Evolutionary conservation across 768 basidiomycete species (phyloP).

Genomic region (Mycena galopus): DNA sequence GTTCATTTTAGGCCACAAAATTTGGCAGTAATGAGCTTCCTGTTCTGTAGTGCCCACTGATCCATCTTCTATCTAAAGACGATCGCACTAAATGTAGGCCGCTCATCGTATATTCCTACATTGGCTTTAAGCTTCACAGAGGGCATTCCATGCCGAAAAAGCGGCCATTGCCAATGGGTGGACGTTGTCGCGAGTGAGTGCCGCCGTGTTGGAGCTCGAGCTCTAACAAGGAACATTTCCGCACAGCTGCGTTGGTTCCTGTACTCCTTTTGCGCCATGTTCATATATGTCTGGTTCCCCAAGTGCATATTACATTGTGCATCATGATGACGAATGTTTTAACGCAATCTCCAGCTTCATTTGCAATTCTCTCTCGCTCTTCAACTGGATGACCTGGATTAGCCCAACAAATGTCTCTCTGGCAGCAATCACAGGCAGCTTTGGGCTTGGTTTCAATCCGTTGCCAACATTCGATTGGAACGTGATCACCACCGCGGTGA

Average conservation of each 20-base stretch:
- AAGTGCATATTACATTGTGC: slow-evolving; percentile 18
- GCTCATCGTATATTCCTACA: background rate
- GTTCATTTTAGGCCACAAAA: slow-evolving; percentile 5
- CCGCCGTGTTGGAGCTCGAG: background rate
- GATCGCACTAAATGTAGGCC: slow-evolving; percentile 20
- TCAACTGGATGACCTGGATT: slow-evolving; percentile 60
- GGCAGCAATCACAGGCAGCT: slow-evolving; percentile 46
- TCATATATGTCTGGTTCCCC: slow-evolving; percentile 42
- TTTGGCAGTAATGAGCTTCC: slow-evolving; percentile 4
- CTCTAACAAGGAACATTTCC: slow-evolving; percentile 1
- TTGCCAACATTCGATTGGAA: slow-evolving; percentile 54
- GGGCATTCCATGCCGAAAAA: slow-evolving; percentile 61
- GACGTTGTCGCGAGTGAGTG: slow-evolving; percentile 29
- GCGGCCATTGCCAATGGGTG: slow-evolving; percentile 39
- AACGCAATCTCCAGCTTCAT: slow-evolving; percentile 49
- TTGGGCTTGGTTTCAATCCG: slow-evolving; percentile 46
- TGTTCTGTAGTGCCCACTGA: background rate
- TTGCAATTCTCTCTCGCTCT: slow-evolving; percentile 42
- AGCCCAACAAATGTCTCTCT: slow-evolving; percentile 45
- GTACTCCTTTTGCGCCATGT: slow-evolving; percentile 50
- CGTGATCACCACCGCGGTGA: slow-evolving; percentile 21
- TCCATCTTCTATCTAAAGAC: background rate
- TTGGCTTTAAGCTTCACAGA: slow-evolving; percentile 43
- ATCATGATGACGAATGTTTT: slow-evolving; percentile 7
- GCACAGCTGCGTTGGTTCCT: slow-evolving; percentile 54